A percentile compares a stretch with the other conserved stretches of the same genome.
These are phyloP conservation scores for Elongisporangium prolatum DNA, from an alignment of 352 stramenopile genomes.

Conservation along the genomic window DNA sequence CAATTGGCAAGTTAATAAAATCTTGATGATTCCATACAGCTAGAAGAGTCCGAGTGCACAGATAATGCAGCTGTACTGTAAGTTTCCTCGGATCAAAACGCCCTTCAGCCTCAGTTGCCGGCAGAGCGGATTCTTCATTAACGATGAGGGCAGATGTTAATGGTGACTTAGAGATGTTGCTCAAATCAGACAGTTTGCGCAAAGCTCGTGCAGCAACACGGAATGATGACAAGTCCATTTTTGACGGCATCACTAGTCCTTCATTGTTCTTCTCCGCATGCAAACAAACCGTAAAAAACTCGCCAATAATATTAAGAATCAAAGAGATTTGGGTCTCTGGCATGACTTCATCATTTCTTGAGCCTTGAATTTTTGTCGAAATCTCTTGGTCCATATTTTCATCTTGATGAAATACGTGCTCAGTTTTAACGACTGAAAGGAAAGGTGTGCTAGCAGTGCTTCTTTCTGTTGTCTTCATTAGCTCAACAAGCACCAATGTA, in stretches of 20 bases:
- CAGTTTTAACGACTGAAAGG: neutral
- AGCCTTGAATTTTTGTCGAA: neutral
- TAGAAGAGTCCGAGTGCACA: slow-evolving; percentile 52
- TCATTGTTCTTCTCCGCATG: neutral
- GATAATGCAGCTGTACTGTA: slow-evolving; percentile 53
- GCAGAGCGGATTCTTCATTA: slow-evolving; percentile 34
- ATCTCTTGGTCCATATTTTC: neutral
- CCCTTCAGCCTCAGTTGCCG: slow-evolving; percentile 8
- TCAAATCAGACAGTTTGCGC: slow-evolving; percentile 60
- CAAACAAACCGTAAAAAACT: slow-evolving; percentile 15
- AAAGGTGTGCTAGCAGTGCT: neutral
- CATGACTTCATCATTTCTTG: neutral
- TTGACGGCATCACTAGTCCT: slow-evolving; percentile 14
- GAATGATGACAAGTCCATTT: slow-evolving; percentile 67
- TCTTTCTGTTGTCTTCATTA: slow-evolving; percentile 31
- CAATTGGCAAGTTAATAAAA: slow-evolving; percentile 34
- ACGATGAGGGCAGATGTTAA: slow-evolving; percentile 57
- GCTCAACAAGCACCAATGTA: slow-evolving; percentile 58
- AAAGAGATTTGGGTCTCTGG: neutral
- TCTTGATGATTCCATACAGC: slow-evolving; percentile 54
- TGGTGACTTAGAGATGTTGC: slow-evolving; percentile 52
- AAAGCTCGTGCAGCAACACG: slow-evolving; percentile 58
- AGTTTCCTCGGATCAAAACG: slow-evolving; percentile 49
- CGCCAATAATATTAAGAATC: slow-evolving; percentile 40
- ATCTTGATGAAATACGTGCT: neutral